phyloP scores from a whole-genome alignment of 768 basidiomycete genomes.

The Hydnomerulius pinastri region DNA sequence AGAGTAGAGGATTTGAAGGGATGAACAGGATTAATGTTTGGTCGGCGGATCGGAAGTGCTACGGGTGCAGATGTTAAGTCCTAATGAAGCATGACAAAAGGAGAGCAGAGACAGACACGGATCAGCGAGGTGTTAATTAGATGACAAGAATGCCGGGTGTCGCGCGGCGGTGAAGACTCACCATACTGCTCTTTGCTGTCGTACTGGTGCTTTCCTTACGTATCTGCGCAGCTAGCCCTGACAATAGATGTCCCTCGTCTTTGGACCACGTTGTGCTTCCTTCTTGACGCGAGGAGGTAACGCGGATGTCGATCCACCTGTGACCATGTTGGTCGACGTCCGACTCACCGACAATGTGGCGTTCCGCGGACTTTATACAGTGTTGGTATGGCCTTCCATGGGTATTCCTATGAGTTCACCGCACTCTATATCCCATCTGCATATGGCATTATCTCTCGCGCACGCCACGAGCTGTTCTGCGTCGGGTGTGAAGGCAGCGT shows the following conservation, averaged over 20 bases:
- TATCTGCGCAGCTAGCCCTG: slow-evolving; percentile 44
- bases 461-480: too few relatives aligned
- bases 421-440: too few relatives aligned
- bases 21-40: slow-evolving; percentile 42
- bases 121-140: slow-evolving; percentile 3
- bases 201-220: slow-evolving; percentile 54
- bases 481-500: too few relatives aligned
- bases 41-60: slow-evolving; percentile 46
- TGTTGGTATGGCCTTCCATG: too few relatives aligned
- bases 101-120: neutral
- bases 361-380: slow-evolving; percentile 37
- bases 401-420: too few relatives aligned
- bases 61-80: slow-evolving; percentile 40
- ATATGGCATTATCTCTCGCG: too few relatives aligned
- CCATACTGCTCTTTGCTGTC: slow-evolving; percentile 34
- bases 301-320: slow-evolving; percentile 37
- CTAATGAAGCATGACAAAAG: slow-evolving; percentile 19
- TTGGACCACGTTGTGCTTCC: slow-evolving; percentile 37
- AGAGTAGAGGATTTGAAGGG: slow-evolving; percentile 54
- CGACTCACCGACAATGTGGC: slow-evolving; percentile 37
- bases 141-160: neutral
- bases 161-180: slow-evolving; percentile 3
- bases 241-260: slow-evolving; percentile 36
- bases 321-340: slow-evolving; percentile 33
- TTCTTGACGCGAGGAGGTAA: slow-evolving; percentile 42